Percentiles rank a stretch among this genome's conserved stretches.
Conservation (phyloP, 805 yeast species). For the Myxozyma neglecta region DNA sequence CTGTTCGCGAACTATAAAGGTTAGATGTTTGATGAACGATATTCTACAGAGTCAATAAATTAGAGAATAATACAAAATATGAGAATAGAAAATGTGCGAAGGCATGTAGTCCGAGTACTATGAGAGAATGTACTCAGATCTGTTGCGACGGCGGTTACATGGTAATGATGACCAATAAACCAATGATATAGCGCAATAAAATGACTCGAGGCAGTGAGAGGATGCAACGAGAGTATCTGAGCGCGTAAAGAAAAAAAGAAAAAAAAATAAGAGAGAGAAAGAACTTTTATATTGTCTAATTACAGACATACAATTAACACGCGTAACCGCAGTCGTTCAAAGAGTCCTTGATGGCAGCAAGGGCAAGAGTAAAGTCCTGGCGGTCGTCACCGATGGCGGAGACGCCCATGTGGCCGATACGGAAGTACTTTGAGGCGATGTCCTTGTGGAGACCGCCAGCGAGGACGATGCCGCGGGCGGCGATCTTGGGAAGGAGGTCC, state of each 20-base stretch:
- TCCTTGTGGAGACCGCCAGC: constrained; percentile 91
- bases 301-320: not conserved
- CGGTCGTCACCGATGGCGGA: constrained; percentile 59
- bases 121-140: too few relatives aligned
- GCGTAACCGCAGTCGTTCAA: constrained; percentile 68
- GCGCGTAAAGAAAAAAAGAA: not conserved
- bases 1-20: too few relatives aligned
- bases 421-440: constrained; percentile 76
- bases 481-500: constrained; percentile 58
- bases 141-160: too few relatives aligned
- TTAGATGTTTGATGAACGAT: too few relatives aligned
- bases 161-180: too few relatives aligned
- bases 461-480: constrained; percentile 66
- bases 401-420: constrained; percentile 96
- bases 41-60: too few relatives aligned
- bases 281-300: not conserved
- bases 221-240: not conserved
- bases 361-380: constrained; percentile 55
- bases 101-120: too few relatives aligned
- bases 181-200: too few relatives aligned
- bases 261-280: not conserved
- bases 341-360: constrained; percentile 49
- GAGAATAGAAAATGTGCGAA: too few relatives aligned
- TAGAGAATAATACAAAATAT: too few relatives aligned
- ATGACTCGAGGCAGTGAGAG: too few relatives aligned